Base-by-base conservation (phyloP, 805 yeast species). In the Blastobotrys parvus region DNA sequence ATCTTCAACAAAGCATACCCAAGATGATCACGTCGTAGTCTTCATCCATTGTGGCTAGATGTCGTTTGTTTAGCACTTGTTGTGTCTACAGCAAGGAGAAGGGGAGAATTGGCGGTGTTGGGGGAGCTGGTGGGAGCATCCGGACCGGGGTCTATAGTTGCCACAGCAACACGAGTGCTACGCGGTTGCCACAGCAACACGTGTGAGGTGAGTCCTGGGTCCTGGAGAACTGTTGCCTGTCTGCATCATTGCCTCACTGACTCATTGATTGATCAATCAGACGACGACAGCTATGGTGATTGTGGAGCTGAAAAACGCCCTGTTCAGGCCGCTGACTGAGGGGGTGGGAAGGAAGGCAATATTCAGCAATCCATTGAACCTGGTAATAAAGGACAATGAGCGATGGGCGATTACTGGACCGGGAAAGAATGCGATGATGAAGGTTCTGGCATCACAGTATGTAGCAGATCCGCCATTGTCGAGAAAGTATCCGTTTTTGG, bases 1-100 rank as follows among this genome's bases (percentile, higher is more conserved):
- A 17, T n/a, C 11, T 17, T 11, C 37, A 17, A 17, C n/a, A 17
- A 17, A 7, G 59, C 72, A 21, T 72, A 59, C 97, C 98, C 47
- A 90, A 74, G 21, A 90, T 97, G 54, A 92, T 90, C 48, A 90
- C 96, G 70, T 92, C 98, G 77, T 89, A 92, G 52, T 85, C 78
- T 65, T 89, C 96, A 67, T 92, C 97, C 95, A 92, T 87, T 37
- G 46, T 56, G 29, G 17, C 34, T 31, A 15, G 7, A 6, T 15
- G n/a, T 31, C 8, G 17, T 15, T 15, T 31, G 34, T 15, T 15
- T 15, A 8, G 19, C 20, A 11, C 20, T 32, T 32, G 35, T 18
- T 13, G 18, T 32, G 18, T n/a, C 18, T 32, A 15, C 10, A 32
- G 35, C 16, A 8, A 11, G 7, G 29, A 11, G 10, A 25, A 25